These are phyloP conservation scores for Gonapodya prolifera DNA, from an alignment of 192 early-diverging fungal genomes.

Conservation along the genomic window DNA sequence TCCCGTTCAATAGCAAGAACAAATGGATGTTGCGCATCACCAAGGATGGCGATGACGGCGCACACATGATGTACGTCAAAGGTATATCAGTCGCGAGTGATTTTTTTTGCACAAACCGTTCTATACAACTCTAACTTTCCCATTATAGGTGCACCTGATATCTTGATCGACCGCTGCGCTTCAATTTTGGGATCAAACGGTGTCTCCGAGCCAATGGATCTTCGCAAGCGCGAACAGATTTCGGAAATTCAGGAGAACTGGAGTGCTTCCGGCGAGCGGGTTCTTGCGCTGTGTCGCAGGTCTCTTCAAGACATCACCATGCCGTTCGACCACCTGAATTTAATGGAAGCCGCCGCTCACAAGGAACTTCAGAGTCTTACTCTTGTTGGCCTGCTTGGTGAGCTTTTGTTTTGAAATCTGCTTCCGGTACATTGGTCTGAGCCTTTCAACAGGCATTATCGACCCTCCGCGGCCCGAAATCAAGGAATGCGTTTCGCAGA, in stretches of 20 bases:
- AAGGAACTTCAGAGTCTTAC: conserved; percentile 29
- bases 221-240: conserved; percentile 14
- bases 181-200: conserved; percentile 20
- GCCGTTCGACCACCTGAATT: background rate
- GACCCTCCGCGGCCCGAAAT: conserved; percentile 78
- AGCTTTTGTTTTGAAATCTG: background rate
- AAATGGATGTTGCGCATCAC: conserved; percentile 26
- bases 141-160: conserved; percentile 57
- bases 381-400: conserved; percentile 53
- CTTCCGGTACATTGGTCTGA: conserved; percentile 1
- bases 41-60: conserved; percentile 12
- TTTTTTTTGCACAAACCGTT: background rate
- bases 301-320: background rate
- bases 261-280: conserved; percentile 43
- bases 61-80: conserved; percentile 46
- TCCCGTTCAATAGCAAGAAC: conserved; percentile 67
- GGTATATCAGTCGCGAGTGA: conserved; percentile 2
- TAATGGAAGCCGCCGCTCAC: background rate
- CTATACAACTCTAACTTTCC: background rate
- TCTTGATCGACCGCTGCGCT: conserved; percentile 41
- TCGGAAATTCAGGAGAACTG: conserved; percentile 32
- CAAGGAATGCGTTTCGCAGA: conserved; percentile 37
- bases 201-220: conserved; percentile 22
- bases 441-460: conserved; percentile 31
- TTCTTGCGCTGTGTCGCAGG: conserved; percentile 24